Evolutionary conservation across 495 filamentous ascomycete genomes (phyloP), one percentile per base, ranked within the genome.

Genomic region (Podospora appendiculata): DNA sequence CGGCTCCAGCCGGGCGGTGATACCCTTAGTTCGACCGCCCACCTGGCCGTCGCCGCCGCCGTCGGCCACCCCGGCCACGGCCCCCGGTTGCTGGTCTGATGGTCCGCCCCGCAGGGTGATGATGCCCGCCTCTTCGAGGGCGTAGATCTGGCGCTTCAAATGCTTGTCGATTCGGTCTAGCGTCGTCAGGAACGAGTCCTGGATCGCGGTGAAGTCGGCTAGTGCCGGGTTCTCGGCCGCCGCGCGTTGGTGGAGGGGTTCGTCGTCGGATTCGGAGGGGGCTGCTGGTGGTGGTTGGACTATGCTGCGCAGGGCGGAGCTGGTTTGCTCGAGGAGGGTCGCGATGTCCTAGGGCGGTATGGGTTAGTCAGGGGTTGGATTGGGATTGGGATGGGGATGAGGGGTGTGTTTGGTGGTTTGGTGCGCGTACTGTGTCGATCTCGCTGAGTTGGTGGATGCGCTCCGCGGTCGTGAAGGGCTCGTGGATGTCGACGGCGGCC

Each of bases 401-500:
- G 25, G 25, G 25, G n/a, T n/a, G n/a, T n/a, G n/a, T n/a, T n/a
- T n/a, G n/a, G n/a, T n/a, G n/a, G n/a, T n/a, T n/a, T n/a, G n/a
- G n/a, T n/a, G n/a, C n/a, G n/a, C n/a, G n/a, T 68, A 88, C 86
- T 63, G 81, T 74, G 68, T 93, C 88, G 47, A 92, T 85, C 14
- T 83, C 78, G 58, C 78, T 83, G 41, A 96, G 78, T 56, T 91
- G 85, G 48, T 82, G 79, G 51, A 96, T 90, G 48, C 84, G 85
- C 61, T 90, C 83, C 6, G 78, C 78, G 16, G 80, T 75, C 19
- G 78, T 85, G 58, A 84, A 84, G 44, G 69, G 72, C 12, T 60
- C 48, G 54, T 68, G 65, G 47, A 63, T 58, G 50, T 62, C 59
- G 40, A 57, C 46, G 18, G 16, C 45, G 32, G 14, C 12, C 1